Evolutionary conservation across 345 rosid genomes (phyloP).

Genomic region (Populus euphratica): DNA sequence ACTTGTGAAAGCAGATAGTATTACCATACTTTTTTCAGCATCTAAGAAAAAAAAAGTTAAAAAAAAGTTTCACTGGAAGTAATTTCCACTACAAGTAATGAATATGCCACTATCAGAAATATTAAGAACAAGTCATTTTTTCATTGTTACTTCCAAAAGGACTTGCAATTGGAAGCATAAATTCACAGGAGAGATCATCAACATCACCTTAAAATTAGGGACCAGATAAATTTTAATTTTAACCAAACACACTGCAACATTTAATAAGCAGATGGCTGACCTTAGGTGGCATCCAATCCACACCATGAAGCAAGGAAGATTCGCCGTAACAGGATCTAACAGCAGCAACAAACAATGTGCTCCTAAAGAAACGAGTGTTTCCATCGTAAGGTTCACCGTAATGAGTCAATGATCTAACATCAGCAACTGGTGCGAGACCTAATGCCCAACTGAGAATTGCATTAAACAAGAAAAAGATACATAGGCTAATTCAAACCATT

Average conservation of each 20-base stretch:
- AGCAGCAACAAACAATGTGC: constrained; percentile 83
- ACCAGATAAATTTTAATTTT: neutral
- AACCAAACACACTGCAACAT: neutral
- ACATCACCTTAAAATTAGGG: too few species aligned
- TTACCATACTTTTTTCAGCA: constrained; percentile 9
- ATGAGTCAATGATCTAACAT: constrained; percentile 91
- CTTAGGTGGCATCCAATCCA: constrained; percentile 99
- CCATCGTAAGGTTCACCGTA: constrained; percentile 99
- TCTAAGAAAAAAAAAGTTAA: neutral
- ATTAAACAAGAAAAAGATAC: constrained; percentile 10
- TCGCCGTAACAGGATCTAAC: constrained; percentile 95
- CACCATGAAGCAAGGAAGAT: constrained; percentile 94
- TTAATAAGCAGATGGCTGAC: constrained; percentile 33
- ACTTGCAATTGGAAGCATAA: constrained; percentile 7
- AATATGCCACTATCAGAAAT: neutral
- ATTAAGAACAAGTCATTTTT: neutral
- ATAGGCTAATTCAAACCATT: neutral
- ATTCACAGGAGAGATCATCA: constrained; percentile 7
- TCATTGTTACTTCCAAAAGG: too few species aligned
- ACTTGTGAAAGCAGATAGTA: constrained; percentile 6
- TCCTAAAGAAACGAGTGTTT: constrained; percentile 82
- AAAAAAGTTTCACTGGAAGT: constrained; percentile 9
- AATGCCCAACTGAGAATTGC: constrained; percentile 25
- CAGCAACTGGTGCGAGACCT: constrained; percentile 83
- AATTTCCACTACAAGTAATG: constrained; percentile 8